Percentiles rank a stretch among this genome's conserved stretches.
Evolutionary conservation across 306 rosid species (phyloP).

Genomic region (Potentilla sterilis): DNA sequence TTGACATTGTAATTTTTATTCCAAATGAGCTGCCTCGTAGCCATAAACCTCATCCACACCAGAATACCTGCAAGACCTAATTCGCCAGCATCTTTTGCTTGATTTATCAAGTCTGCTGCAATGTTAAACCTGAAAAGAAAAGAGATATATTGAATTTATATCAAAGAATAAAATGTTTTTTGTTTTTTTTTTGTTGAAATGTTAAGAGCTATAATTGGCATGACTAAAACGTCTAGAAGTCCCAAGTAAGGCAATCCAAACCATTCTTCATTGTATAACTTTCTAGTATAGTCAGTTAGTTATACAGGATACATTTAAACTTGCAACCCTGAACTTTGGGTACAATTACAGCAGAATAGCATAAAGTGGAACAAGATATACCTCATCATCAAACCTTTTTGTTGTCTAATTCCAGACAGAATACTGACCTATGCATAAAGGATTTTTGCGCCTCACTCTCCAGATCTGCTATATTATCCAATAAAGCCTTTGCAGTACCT

Average conservation of each 20-base stretch:
- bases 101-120: constrained; percentile 77
- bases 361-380: constrained; percentile 15
- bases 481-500: constrained; percentile 76
- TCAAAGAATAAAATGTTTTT: background rate
- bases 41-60: constrained; percentile 99
- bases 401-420: constrained; percentile 19
- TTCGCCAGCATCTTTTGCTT: constrained; percentile 76
- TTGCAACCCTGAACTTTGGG: background rate
- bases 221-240: background rate
- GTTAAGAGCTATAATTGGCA: background rate
- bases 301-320: constrained; percentile 6
- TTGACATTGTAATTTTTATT: constrained; percentile 98
- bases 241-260: background rate
- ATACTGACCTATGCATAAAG: constrained; percentile 89
- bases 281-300: constrained; percentile 1
- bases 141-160: background rate
- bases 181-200: background rate
- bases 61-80: constrained; percentile 80
- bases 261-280: background rate
- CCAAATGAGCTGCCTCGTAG: constrained; percentile 96
- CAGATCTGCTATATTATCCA: constrained; percentile 68
- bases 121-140: constrained; percentile 75
- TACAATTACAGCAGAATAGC: background rate
- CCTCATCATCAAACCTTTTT: constrained; percentile 10
- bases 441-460: constrained; percentile 95